A percentile compares a stretch with the other conserved stretches of the same genome.
These are phyloP conservation scores for Fomitopsis betulina DNA, from an alignment of 1,284 basidiomycete species.

Conservation along the genomic window DNA sequence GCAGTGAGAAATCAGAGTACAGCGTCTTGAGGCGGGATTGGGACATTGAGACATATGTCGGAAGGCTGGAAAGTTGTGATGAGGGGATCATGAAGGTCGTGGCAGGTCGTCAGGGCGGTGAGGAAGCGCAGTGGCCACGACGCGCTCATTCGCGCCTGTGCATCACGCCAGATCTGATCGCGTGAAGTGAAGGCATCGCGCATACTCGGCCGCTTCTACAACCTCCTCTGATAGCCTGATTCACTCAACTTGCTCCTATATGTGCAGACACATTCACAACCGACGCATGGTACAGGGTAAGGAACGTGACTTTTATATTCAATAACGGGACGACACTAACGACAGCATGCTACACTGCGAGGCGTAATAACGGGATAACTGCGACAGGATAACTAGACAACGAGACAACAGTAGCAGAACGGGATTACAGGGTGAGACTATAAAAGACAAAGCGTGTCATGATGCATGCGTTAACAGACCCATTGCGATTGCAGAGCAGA, in stretches of 20 bases:
- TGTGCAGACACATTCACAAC: too few species aligned
- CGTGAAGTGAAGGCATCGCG: background rate
- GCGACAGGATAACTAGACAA: background rate
- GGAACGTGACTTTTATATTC: background rate
- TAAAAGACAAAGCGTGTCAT: background rate
- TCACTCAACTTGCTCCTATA: background rate
- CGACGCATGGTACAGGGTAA: background rate
- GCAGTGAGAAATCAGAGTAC: slow-evolving; percentile 84
- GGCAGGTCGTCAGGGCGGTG: background rate
- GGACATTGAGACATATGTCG: slow-evolving; percentile 48
- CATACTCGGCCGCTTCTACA: too few species aligned
- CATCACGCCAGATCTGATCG: background rate
- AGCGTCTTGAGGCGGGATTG: slow-evolving; percentile 73
- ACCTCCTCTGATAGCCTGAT: background rate
- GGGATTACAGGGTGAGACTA: background rate
- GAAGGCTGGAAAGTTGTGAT: slow-evolving; percentile 29
- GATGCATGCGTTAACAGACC: background rate
- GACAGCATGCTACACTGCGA: background rate
- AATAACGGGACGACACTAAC: background rate
- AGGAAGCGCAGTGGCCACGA: background rate
- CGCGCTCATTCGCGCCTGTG: background rate
- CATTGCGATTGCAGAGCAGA: background rate
- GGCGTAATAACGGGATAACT: background rate
- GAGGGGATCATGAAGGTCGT: slow-evolving; percentile 17
- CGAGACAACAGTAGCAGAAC: background rate